These are phyloP conservation scores for Babesia ovata DNA, from an alignment of 169 alveolate genomes.

Conservation along the genomic window DNA sequence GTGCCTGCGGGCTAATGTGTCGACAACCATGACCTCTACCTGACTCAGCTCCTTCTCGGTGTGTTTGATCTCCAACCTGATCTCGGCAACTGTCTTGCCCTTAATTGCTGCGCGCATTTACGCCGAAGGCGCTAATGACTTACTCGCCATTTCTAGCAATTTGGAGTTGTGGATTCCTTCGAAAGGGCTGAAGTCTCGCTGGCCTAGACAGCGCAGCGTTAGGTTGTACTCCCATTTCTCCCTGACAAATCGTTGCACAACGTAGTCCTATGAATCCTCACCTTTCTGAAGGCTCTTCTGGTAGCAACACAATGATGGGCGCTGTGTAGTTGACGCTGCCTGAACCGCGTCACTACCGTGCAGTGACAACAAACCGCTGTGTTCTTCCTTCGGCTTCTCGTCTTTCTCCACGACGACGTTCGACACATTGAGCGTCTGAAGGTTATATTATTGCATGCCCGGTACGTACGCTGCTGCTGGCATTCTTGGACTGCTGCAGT, in stretches of 20 bases:
- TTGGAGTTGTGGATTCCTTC: conserved; percentile 55
- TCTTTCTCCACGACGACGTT: conserved; percentile 16
- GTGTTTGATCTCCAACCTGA: conserved; percentile 42
- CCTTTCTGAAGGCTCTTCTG: conserved; percentile 67
- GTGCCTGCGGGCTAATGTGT: not conserved
- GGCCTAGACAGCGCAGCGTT: conserved; percentile 63
- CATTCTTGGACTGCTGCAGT: conserved; percentile 35
- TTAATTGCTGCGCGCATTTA: conserved; percentile 30
- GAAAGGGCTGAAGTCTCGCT: conserved; percentile 50
- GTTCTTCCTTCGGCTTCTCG: not conserved
- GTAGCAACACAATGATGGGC: conserved; percentile 59
- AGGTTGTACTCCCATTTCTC: conserved; percentile 70
- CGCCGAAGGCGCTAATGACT: not conserved
- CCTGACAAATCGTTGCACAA: conserved; percentile 9
- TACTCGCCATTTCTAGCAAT: conserved; percentile 57
- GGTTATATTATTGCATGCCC: too few relatives aligned
- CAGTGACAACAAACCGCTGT: not conserved
- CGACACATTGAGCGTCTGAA: conserved; percentile 20
- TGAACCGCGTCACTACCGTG: not conserved
- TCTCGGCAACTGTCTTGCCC: conserved; percentile 58
- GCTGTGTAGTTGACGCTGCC: conserved; percentile 44
- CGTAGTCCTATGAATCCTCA: not conserved
- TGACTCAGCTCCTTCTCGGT: conserved; percentile 58
- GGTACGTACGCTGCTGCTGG: conserved; percentile 28
- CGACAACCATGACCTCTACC: conserved; percentile 4